Percentiles rank a stretch among this genome's conserved stretches.
phyloP scores from a whole-genome alignment of 225 moss, liverwort and hornwort species.

The Rhytidiadelphus loreus region DNA sequence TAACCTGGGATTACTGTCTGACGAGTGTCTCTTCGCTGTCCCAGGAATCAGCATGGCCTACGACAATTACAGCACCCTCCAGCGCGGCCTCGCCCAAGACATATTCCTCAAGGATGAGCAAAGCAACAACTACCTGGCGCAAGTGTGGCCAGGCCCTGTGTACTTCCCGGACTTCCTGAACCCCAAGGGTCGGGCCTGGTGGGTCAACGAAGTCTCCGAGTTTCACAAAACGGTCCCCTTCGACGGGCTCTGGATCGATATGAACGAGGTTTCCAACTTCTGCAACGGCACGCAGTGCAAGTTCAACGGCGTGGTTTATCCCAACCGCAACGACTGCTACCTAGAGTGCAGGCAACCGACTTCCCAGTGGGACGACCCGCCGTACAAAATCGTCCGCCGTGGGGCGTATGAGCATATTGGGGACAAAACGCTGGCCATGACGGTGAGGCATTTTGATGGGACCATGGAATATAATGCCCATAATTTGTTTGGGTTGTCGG shows the following conservation, averaged over 20 bases:
- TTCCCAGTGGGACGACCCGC: slow-evolving; percentile 57
- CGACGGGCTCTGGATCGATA: slow-evolving; percentile 90
- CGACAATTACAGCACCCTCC: slow-evolving; percentile 42
- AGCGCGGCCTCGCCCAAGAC: slow-evolving; percentile 52
- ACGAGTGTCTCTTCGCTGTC: not conserved
- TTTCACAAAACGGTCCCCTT: slow-evolving; percentile 48
- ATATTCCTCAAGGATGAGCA: slow-evolving; percentile 48
- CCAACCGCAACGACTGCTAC: slow-evolving; percentile 29
- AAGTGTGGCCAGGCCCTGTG: slow-evolving; percentile 93
- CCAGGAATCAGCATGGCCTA: slow-evolving; percentile 68
- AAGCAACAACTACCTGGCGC: slow-evolving; percentile 44
- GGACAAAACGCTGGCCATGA: slow-evolving; percentile 44
- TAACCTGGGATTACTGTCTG: not conserved
- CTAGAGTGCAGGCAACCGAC: slow-evolving; percentile 26
- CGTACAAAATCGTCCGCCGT: slow-evolving; percentile 46
- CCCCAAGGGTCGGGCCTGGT: slow-evolving; percentile 30
- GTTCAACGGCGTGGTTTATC: slow-evolving; percentile 12
- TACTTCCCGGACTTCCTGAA: slow-evolving; percentile 72
- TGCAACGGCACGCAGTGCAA: slow-evolving; percentile 60
- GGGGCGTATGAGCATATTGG: slow-evolving; percentile 27
- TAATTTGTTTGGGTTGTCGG: slow-evolving; percentile 67
- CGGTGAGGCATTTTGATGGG: slow-evolving; percentile 44
- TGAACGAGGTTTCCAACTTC: slow-evolving; percentile 93
- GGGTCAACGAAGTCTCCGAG: slow-evolving; percentile 22
- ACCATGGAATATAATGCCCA: slow-evolving; percentile 68